Evolutionary conservation across 2,329 filamentous ascomycete genomes (phyloP).

Genomic region (Teratosphaeria zuluensis): DNA sequence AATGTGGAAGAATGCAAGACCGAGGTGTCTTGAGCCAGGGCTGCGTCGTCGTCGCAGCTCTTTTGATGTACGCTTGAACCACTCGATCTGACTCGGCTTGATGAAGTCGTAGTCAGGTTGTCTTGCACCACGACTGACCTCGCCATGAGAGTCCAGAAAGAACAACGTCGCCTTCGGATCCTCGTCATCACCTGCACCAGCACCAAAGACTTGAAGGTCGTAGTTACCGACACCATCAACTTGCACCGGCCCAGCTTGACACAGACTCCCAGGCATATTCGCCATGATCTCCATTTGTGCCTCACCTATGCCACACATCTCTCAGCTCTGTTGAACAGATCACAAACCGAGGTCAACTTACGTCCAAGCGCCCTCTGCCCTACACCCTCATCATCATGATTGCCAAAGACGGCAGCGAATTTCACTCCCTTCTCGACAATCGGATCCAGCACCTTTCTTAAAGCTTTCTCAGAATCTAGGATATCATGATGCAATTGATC

Average conservation of each 20-base stretch:
- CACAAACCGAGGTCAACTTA: not conserved
- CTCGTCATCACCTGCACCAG: too few relatives aligned
- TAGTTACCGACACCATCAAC: not conserved
- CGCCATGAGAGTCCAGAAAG: not conserved
- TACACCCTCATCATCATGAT: not conserved
- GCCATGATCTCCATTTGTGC: not conserved
- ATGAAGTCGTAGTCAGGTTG: not conserved
- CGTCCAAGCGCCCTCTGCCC: not conserved
- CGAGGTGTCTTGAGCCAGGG: not conserved
- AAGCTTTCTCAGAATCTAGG: not conserved
- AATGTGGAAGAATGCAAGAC: not conserved
- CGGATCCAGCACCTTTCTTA: not conserved
- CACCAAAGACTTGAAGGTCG: not conserved
- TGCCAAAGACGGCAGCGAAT: not conserved
- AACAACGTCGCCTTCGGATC: not conserved
- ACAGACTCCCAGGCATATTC: not conserved
- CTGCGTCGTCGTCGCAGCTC: not conserved
- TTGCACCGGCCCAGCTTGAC: not conserved
- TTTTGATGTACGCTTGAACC: not conserved
- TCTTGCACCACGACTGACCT: not conserved
- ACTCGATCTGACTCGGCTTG: not conserved
- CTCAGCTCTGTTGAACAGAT: not conserved
- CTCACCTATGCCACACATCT: not conserved
- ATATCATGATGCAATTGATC: not conserved
- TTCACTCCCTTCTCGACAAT: not conserved